Evolutionary conservation across 345 rosid species (phyloP).

Genomic region (Durio zibethinus): DNA sequence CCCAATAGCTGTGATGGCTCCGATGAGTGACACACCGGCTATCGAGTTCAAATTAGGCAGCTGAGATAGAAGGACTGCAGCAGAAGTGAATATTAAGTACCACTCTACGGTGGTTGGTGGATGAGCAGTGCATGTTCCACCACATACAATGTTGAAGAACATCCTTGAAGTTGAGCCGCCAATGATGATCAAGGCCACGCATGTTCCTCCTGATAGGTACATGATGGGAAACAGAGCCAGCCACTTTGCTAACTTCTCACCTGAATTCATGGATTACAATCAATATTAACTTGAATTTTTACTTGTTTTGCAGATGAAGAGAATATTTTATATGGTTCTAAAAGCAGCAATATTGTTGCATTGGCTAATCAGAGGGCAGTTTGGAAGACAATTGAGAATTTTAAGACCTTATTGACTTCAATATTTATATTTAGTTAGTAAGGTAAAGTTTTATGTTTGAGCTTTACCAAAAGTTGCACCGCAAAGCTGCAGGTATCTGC

Average conservation of each 20-base stretch:
- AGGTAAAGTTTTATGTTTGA: background rate
- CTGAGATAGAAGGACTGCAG: slow-evolving; percentile 49
- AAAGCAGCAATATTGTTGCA: too few relatives aligned
- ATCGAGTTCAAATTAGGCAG: slow-evolving; percentile 66
- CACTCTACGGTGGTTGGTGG: slow-evolving; percentile 54
- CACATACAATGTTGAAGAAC: slow-evolving; percentile 34
- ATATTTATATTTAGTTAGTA: background rate
- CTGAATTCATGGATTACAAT: slow-evolving; percentile 22
- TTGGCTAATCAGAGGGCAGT: background rate
- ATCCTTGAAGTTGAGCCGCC: slow-evolving; percentile 42
- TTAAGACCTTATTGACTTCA: background rate
- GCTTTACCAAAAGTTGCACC: slow-evolving; percentile 56
- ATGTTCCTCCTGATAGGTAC: slow-evolving; percentile 72
- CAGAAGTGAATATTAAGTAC: slow-evolving; percentile 46
- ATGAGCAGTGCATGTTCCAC: slow-evolving; percentile 29
- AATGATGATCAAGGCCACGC: slow-evolving; percentile 45
- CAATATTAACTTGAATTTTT: background rate
- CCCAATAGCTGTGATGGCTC: slow-evolving; percentile 45
- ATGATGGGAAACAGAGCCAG: slow-evolving; percentile 49
- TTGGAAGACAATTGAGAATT: background rate
- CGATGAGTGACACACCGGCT: slow-evolving; percentile 56
- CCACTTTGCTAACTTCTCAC: slow-evolving; percentile 45
- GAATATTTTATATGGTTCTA: too few relatives aligned
- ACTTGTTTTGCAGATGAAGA: background rate
- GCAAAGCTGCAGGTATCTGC: slow-evolving; percentile 67